A percentile compares a stretch with the other conserved stretches of the same genome.
Evolutionary conservation across 106 monocot genomes (phyloP).

Genomic region (Chionographis japonica): DNA sequence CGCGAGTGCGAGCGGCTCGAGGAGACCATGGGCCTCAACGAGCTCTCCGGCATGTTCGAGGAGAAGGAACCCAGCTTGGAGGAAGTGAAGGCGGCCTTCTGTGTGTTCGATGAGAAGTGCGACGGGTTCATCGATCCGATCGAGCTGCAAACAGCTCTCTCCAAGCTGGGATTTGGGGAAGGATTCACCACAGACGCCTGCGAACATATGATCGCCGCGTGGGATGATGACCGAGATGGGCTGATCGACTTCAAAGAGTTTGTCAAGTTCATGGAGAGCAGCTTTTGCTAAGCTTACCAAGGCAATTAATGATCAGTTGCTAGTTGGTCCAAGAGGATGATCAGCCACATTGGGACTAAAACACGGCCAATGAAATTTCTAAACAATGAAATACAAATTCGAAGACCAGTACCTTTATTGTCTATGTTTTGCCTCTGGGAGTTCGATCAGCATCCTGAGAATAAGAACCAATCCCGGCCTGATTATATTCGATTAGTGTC

Average conservation of each 20-base stretch:
- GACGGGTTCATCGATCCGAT: slow-evolving; percentile 29
- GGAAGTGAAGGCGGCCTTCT: slow-evolving; percentile 26
- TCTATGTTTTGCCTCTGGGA: too few relatives aligned
- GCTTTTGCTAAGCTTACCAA: slow-evolving; percentile 5
- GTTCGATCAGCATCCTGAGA: too few relatives aligned
- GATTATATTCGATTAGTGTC: too few relatives aligned
- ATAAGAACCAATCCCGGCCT: too few relatives aligned
- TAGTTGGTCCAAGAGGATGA: too few relatives aligned
- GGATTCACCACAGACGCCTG: slow-evolving; percentile 3
- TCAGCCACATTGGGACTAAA: too few relatives aligned
- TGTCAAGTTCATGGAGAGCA: slow-evolving; percentile 9
- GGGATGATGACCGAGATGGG: neutral
- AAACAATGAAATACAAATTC: too few relatives aligned
- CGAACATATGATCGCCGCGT: slow-evolving; percentile 13
- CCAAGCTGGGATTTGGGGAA: slow-evolving; percentile 11
- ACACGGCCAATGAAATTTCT: too few relatives aligned
- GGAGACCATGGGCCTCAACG: slow-evolving; percentile 1
- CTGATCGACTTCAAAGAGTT: slow-evolving; percentile 12
- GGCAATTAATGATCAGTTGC: too few relatives aligned
- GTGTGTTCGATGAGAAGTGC: slow-evolving; percentile 14
- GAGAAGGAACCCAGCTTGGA: slow-evolving; percentile 37
- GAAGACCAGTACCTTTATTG: too few relatives aligned
- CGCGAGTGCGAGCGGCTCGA: neutral
- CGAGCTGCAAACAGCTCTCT: slow-evolving; percentile 21
- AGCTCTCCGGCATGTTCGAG: slow-evolving; percentile 13